Evolutionary conservation across 163 green algal genomes (phyloP).

Genomic region (Volvox carteri): DNA sequence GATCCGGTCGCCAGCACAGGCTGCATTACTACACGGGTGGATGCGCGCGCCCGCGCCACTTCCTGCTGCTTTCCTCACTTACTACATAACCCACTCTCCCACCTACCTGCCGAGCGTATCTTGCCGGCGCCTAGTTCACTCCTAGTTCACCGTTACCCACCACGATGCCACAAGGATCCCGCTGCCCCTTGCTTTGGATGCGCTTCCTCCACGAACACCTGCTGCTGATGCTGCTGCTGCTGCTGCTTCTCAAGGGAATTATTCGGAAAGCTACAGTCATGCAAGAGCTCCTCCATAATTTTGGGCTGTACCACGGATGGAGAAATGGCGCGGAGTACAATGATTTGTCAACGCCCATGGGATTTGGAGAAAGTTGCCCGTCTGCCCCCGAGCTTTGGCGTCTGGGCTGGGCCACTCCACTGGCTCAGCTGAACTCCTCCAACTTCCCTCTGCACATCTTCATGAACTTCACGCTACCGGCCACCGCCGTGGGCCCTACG

Average conservation of each 20-base stretch:
- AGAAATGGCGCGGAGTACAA: constrained; percentile 16
- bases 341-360: constrained; percentile 8
- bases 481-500: not conserved
- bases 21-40: too few species aligned
- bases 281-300: constrained; percentile 45
- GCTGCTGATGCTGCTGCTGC: too few species aligned
- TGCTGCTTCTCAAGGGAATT: constrained; percentile 18
- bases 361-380: constrained; percentile 12
- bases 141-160: too few species aligned
- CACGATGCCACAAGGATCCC: too few species aligned
- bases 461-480: not conserved
- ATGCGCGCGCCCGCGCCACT: too few species aligned
- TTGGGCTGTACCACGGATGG: constrained; percentile 30
- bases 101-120: too few species aligned
- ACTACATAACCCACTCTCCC: too few species aligned
- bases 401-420: constrained; percentile 1
- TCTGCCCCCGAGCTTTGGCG: constrained; percentile 27
- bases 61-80: too few species aligned
- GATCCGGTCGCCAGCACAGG: too few species aligned
- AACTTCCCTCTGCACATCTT: not conserved
- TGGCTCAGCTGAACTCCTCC: not conserved
- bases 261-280: constrained; percentile 25
- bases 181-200: too few species aligned
- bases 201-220: too few species aligned
- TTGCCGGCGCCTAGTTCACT: too few species aligned